Conservation (phyloP, 345 rosid species). For the Citrus cavaleriei region DNA sequence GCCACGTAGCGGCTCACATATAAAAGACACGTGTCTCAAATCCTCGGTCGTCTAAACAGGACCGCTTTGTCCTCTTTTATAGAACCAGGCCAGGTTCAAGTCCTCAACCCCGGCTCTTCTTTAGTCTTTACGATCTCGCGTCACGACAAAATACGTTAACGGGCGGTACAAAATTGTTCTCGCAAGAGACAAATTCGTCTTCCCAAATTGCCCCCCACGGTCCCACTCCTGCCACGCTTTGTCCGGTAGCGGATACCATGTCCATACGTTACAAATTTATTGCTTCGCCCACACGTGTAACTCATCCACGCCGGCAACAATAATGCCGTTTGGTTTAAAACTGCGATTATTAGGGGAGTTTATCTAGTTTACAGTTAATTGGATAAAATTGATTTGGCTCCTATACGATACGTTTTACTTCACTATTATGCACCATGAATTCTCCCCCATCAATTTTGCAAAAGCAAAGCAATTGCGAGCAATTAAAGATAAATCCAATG, state of each 20-base stretch:
- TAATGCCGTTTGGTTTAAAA: neutral
- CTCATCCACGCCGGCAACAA: neutral
- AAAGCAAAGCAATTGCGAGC: neutral
- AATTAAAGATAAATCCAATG: neutral
- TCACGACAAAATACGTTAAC: slow-evolving; percentile 33
- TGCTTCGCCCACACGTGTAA: neutral
- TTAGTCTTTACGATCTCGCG: neutral
- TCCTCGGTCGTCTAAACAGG: slow-evolving; percentile 17
- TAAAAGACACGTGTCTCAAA: slow-evolving; percentile 20
- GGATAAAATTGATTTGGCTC: neutral
- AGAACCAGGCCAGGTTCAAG: slow-evolving; percentile 19
- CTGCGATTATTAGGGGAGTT: neutral
- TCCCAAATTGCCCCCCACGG: slow-evolving; percentile 23
- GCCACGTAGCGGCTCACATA: slow-evolving; percentile 20
- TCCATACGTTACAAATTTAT: neutral
- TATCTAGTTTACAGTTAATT: neutral
- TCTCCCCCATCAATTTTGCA: neutral
- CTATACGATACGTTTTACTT: neutral
- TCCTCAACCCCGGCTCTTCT: neutral
- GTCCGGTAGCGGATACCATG: neutral
- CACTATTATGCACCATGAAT: neutral
- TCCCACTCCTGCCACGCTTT: neutral
- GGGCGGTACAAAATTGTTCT: slow-evolving; percentile 11
- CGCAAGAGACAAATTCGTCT: slow-evolving; percentile 13
- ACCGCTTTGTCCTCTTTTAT: slow-evolving; percentile 28